Base-by-base conservation (phyloP, 1,139 yeast species). In the Sugiyamaella sp. region DNA sequence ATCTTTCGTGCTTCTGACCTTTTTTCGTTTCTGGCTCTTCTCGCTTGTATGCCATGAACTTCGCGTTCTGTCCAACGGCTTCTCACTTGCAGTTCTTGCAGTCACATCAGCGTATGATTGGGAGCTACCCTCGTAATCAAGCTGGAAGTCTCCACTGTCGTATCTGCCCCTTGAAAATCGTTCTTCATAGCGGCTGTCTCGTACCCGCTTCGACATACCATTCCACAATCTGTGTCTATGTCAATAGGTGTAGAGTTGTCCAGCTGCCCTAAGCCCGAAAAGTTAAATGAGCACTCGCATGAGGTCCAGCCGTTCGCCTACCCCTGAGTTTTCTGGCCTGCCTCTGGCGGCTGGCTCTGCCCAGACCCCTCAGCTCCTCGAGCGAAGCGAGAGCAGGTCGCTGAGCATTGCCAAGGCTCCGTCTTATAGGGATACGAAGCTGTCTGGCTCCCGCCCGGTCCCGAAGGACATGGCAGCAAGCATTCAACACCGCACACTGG, bases 161-260 rank as follows among this genome's bases (percentile, higher is more conserved):
- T 32, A 46, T 27, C 50, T 38, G 10, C 35, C 27, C 25, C 50
- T 46, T n/a, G 25, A 8, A 12, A 3, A 9, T 2, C 27, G 33
- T 27, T 46, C 50, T 10, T 46, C 50, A 20, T 27, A 46, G 10
- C 50, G 50, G 27, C 32, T 27, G 6, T 46, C 50, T 17, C 50
- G 25, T 21, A 24, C 21, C 24, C 50, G 50, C 29, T 46, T 46
- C 8, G 40, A 46, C 50, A 46, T 46, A 38, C 17, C n/a, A n/a
- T n/a, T n/a, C n/a, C n/a, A n/a, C 6, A 38, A 38, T 6, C 12
- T 20, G 24, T 6, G 24, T 12, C 12, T 29, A 25, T 6, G 9
- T 10, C 10, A n/a, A n/a, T n/a, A n/a, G n/a, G n/a, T n/a, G n/a
- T n/a, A n/a, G 9, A 25, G 10, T 25, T 25, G 9, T 25, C 29